Percentiles rank a stretch among this genome's conserved stretches.
These are phyloP conservation scores for Phylloporus sp. DNA, from an alignment of 768 basidiomycete species.

Conservation along the genomic window DNA sequence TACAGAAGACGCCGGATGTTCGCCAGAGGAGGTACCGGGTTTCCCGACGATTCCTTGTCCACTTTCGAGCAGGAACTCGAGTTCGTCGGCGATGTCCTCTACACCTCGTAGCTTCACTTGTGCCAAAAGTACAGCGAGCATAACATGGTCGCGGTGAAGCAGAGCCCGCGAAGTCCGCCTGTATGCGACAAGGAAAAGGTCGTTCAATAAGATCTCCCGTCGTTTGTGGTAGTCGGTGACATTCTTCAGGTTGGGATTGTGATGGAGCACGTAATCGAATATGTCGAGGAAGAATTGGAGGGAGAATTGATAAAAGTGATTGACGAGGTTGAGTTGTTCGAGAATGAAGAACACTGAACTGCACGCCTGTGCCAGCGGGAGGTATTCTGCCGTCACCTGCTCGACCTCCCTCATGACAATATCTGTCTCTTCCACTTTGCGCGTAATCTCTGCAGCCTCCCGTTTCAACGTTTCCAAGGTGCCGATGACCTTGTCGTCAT, in stretches of 20 bases:
- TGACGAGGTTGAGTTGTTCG: slow-evolving; percentile 89
- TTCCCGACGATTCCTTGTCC: slow-evolving; percentile 57
- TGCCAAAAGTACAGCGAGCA: slow-evolving; percentile 85
- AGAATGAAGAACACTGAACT: slow-evolving; percentile 96
- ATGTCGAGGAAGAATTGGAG: slow-evolving; percentile 97
- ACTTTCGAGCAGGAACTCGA: slow-evolving; percentile 91
- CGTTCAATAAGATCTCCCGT: slow-evolving; percentile 76
- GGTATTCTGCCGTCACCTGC: slow-evolving; percentile 90
- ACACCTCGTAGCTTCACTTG: slow-evolving; percentile 82
- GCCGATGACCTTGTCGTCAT: slow-evolving; percentile 97
- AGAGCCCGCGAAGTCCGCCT: slow-evolving; percentile 87
- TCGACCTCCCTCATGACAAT: slow-evolving; percentile 95
- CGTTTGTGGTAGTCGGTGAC: slow-evolving; percentile 71
- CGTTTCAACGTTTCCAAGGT: slow-evolving; percentile 93
- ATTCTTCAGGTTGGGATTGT: slow-evolving; percentile 84
- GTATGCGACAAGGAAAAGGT: slow-evolving; percentile 87
- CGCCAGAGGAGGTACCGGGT: slow-evolving; percentile 32
- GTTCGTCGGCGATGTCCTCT: slow-evolving; percentile 78
- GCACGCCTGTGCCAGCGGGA: slow-evolving; percentile 92
- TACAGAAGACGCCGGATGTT: slow-evolving; percentile 40
- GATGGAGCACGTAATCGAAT: slow-evolving; percentile 90
- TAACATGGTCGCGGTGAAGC: slow-evolving; percentile 84
- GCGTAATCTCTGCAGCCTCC: slow-evolving; percentile 94
- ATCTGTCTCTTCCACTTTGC: slow-evolving; percentile 96
- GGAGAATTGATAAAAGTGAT: slow-evolving; percentile 99